Evolutionary conservation across 2,329 filamentous ascomycete species (phyloP).

Genomic region (Pezicula carpinea): DNA sequence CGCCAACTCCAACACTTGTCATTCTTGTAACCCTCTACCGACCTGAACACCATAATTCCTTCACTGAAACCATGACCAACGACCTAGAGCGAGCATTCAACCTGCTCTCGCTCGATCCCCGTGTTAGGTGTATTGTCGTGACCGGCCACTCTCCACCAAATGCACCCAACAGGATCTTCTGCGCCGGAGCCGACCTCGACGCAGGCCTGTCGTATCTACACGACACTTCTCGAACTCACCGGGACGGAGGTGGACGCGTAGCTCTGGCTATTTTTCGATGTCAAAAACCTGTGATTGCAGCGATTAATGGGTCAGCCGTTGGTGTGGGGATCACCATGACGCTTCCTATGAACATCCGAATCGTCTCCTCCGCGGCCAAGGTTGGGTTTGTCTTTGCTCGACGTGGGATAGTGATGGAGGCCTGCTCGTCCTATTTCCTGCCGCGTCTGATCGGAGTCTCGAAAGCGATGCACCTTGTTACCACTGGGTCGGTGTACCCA

Average conservation of each 20-base stretch:
- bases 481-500: constrained; percentile 60
- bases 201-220: constrained; percentile 13
- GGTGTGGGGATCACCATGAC: constrained; percentile 60
- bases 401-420: constrained; percentile 68
- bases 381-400: constrained; percentile 72
- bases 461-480: constrained; percentile 59
- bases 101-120: constrained; percentile 46
- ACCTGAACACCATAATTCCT: constrained; percentile 63
- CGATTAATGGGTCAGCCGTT: constrained; percentile 55
- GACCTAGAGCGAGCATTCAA: constrained; percentile 53
- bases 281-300: constrained; percentile 53
- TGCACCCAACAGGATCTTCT: constrained; percentile 43
- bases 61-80: constrained; percentile 58
- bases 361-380: constrained; percentile 54
- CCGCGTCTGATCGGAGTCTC: constrained; percentile 63
- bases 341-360: constrained; percentile 46
- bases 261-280: constrained; percentile 52
- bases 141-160: constrained; percentile 35
- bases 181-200: constrained; percentile 41
- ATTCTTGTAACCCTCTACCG: constrained; percentile 62
- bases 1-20: constrained; percentile 53
- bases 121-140: constrained; percentile 51
- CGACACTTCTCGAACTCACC: constrained; percentile 23
- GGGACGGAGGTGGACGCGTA: constrained; percentile 49
- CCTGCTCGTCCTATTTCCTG: constrained; percentile 66